Conservation (phyloP, 176 grass and related monocot species). For the Tuctoria greenei region DNA sequence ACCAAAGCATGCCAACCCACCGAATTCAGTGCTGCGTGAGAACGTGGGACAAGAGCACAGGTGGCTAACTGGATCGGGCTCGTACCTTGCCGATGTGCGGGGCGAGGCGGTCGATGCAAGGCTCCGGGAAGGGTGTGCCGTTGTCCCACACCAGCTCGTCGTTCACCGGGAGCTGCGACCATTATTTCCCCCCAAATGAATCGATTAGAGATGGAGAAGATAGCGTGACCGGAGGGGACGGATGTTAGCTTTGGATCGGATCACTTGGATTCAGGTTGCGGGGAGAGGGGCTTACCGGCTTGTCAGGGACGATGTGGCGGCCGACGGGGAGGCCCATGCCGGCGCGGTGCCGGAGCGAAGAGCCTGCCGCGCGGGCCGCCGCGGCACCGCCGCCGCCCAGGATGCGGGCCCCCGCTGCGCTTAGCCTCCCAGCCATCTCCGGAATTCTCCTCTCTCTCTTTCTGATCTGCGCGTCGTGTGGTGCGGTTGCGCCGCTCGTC, state of each 20-base stretch:
- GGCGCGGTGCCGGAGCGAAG: slow-evolving; percentile 68
- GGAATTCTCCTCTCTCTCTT: background rate
- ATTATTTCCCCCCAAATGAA: background rate
- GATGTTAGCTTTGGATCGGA: background rate
- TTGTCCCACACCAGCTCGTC: slow-evolving; percentile 97
- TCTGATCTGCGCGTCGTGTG: slow-evolving; percentile 24
- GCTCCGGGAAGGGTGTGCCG: slow-evolving; percentile 85
- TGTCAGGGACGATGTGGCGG: slow-evolving; percentile 91
- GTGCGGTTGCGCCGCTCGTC: slow-evolving; percentile 26
- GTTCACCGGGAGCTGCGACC: slow-evolving; percentile 55
- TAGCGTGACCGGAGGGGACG: background rate
- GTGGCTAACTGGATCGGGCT: background rate
- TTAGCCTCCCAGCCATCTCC: slow-evolving; percentile 84
- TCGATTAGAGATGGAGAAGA: slow-evolving; percentile 14
- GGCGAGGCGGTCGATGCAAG: slow-evolving; percentile 90
- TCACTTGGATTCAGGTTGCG: background rate
- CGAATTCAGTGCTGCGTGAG: background rate
- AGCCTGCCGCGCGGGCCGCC: slow-evolving; percentile 56
- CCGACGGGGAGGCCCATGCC: slow-evolving; percentile 94
- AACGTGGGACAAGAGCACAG: background rate
- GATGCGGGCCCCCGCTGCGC: slow-evolving; percentile 62
- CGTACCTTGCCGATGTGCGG: slow-evolving; percentile 89
- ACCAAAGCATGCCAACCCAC: slow-evolving; percentile 20
- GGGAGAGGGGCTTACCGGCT: slow-evolving; percentile 55
- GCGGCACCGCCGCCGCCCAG: slow-evolving; percentile 73